Base-by-base conservation (phyloP, 140 eudicot species). In the Cichorium intybus region DNA sequence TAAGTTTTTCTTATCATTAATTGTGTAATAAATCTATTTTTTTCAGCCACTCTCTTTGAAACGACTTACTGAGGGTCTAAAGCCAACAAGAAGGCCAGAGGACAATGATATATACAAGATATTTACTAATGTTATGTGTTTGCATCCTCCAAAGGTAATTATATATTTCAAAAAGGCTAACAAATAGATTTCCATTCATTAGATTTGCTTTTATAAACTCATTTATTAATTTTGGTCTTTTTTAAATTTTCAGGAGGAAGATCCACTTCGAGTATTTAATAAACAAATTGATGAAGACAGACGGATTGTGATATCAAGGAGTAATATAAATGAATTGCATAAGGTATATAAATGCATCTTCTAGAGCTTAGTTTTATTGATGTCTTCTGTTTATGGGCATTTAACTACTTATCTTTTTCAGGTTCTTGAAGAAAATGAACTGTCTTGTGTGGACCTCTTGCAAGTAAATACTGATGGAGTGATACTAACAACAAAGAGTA, bases 251-350 rank as follows among this genome's bases (percentile, higher is more conserved):
- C 77, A 94, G 99, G 99, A 94, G 78, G 99, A 94, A 66, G 99
- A 94, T 54, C 79, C 79, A 29, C 92, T 86, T 69, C 79, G 66
- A 73, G 82, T 81, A 66, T 89, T 94, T 45, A 86, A 82, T 74
- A 89, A 94, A 75, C 99, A 94, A 81, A 77, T 94, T 66, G 95
- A 94, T 64, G 99, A 89, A 82, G 99, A 94, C 77, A 84, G 91
- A 73, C 80, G 81, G 71, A 89, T 94, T 63, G 91, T 89, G 49
- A 86, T 89, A 68, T 80, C 99, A 24, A 81, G 99, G 56, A 94
- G 91, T 81, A 94, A 94, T 81, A 70, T 94, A 69, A 73, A 65
- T 78, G 97, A 89, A 66, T 64, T 89, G 58, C 86, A 86, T 37
- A 94, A 89, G 99, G 99, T 93, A 80, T 39, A 55, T 45, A 60